phyloP scores from a whole-genome alignment of 1,284 basidiomycete species.

The Leucoagaricus sp. region DNA sequence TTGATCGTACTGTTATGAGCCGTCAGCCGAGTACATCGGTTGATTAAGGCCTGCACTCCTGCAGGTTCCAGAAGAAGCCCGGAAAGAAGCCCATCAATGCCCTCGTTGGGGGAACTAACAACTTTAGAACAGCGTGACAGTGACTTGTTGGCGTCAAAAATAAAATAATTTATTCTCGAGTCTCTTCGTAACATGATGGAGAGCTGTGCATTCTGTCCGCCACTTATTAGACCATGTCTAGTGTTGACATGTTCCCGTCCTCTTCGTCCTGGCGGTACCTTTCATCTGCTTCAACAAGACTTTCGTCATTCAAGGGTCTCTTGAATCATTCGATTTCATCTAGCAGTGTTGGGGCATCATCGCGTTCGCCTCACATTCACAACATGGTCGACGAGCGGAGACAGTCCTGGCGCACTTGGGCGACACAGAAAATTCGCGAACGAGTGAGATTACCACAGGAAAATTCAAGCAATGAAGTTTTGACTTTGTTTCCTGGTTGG shows the following conservation, averaged over 20 bases:
- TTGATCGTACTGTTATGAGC: too few species aligned
- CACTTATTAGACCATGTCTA: constrained; percentile 7
- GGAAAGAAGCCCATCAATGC: too few species aligned
- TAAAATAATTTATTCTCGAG: not conserved
- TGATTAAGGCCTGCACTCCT: too few species aligned
- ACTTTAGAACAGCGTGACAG: too few species aligned
- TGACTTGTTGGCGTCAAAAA: too few species aligned
- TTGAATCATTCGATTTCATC: not conserved
- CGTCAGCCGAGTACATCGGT: too few species aligned
- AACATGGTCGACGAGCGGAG: constrained; percentile 13
- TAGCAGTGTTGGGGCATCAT: not conserved
- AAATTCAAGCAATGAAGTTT: constrained; percentile 30
- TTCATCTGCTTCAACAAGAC: not conserved
- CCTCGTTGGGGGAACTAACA: too few species aligned
- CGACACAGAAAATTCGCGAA: constrained; percentile 42
- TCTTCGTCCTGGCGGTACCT: constrained; percentile 6
- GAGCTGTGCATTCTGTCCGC: not conserved
- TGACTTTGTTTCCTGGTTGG: constrained; percentile 57
- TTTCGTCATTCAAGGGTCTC: not conserved
- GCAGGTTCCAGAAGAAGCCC: too few species aligned
- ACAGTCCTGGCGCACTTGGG: constrained; percentile 47
- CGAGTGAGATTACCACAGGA: constrained; percentile 18
- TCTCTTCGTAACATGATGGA: not conserved
- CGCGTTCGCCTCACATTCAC: not conserved
- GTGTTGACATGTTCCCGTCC: not conserved